phyloP scores from a whole-genome alignment of 1,284 basidiomycete species.

The Macrocystidia cucumis region DNA sequence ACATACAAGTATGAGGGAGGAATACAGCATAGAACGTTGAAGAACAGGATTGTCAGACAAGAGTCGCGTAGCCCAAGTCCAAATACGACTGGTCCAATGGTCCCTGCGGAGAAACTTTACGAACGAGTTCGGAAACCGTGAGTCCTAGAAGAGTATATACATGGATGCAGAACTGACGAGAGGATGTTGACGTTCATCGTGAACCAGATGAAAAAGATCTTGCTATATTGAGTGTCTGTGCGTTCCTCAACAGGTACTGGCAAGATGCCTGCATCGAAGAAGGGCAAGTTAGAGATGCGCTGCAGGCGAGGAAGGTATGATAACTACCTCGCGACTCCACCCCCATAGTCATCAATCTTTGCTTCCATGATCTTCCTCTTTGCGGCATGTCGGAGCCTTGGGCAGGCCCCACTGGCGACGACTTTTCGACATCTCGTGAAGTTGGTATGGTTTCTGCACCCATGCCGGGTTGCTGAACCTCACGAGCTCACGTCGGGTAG shows the following conservation, averaged over 20 bases:
- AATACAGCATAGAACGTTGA: constrained; percentile 46
- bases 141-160: background rate
- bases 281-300: background rate
- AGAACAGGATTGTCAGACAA: constrained; percentile 70
- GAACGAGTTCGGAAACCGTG: constrained; percentile 3
- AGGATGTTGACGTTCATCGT: constrained; percentile 69
- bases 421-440: too few species aligned
- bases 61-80: constrained; percentile 66
- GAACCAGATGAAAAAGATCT: constrained; percentile 74
- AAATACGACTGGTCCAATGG: constrained; percentile 62
- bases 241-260: constrained; percentile 34
- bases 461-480: too few species aligned
- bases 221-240: constrained; percentile 54
- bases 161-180: constrained; percentile 46
- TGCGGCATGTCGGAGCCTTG: too few species aligned
- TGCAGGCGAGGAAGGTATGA: background rate
- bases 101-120: constrained; percentile 76
- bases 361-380: too few species aligned
- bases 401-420: too few species aligned
- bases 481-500: too few species aligned
- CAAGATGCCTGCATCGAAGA: constrained; percentile 19
- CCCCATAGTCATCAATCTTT: too few species aligned
- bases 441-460: too few species aligned
- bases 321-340: constrained; percentile 26
- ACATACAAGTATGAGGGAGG: constrained; percentile 31